phyloP scores from a whole-genome alignment of 2,329 filamentous ascomycete genomes.

The Fusarium sp. region DNA sequence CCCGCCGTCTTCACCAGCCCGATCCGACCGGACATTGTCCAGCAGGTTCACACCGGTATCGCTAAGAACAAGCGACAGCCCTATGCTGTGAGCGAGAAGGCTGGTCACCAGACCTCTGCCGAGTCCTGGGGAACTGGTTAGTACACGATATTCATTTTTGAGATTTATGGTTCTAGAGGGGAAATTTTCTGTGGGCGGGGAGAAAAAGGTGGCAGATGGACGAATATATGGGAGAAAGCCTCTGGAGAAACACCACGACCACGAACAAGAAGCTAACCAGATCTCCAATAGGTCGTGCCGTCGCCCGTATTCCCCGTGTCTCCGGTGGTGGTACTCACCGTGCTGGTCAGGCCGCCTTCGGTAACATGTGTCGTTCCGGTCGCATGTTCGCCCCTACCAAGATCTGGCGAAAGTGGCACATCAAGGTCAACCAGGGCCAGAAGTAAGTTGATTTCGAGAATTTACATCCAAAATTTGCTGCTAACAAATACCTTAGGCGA shows the following conservation, averaged over 20 bases:
- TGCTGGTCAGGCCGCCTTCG: constrained; percentile 99
- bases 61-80: constrained; percentile 99
- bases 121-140: constrained; percentile 99
- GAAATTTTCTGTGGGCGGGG: constrained; percentile 38
- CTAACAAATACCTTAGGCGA: constrained; percentile 70
- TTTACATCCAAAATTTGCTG: background rate
- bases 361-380: constrained; percentile 99
- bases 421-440: constrained; percentile 99
- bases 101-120: constrained; percentile 99
- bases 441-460: constrained; percentile 71
- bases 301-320: constrained; percentile 99
- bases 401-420: constrained; percentile 99
- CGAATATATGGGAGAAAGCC: background rate
- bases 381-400: constrained; percentile 99
- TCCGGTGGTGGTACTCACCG: constrained; percentile 99
- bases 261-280: constrained; percentile 43
- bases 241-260: constrained; percentile 7
- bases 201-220: background rate
- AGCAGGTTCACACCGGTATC: constrained; percentile 98
- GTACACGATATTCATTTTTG: constrained; percentile 56
- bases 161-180: constrained; percentile 20
- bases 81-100: constrained; percentile 99
- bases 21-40: constrained; percentile 99
- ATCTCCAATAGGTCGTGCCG: constrained; percentile 82
- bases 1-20: constrained; percentile 97